Conservation (phyloP, 306 rosid genomes). For the Cicer cuneatum region DNA sequence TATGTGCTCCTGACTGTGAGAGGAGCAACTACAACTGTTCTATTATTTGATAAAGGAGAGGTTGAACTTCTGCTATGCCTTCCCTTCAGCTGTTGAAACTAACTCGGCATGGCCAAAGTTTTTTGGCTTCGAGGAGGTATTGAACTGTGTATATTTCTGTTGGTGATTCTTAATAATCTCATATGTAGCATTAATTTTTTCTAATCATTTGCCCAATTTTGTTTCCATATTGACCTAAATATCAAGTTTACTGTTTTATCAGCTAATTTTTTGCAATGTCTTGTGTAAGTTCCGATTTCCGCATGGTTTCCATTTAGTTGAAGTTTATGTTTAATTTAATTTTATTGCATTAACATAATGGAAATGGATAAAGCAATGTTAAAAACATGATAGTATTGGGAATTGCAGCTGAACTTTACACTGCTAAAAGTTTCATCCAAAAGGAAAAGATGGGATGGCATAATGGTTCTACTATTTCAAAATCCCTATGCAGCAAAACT, state of each 20-base stretch:
- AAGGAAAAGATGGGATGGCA: background rate
- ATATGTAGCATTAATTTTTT: constrained; percentile 27
- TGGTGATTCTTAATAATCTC: constrained; percentile 33
- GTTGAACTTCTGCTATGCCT: constrained; percentile 63
- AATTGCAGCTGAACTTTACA: constrained; percentile 13
- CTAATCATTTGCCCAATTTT: constrained; percentile 25
- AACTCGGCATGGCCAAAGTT: constrained; percentile 76
- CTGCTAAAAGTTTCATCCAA: constrained; percentile 18
- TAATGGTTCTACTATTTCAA: constrained; percentile 27
- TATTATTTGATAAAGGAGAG: constrained; percentile 47
- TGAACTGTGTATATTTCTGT: constrained; percentile 34
- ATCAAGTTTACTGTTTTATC: constrained; percentile 26
- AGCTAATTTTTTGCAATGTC: constrained; percentile 27
- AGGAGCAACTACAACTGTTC: constrained; percentile 41
- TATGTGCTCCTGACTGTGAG: constrained; percentile 36
- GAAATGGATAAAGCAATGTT: constrained; percentile 6
- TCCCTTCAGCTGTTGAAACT: constrained; percentile 92
- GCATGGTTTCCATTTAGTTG: constrained; percentile 33
- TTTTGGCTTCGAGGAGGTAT: constrained; percentile 93
- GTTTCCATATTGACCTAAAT: constrained; percentile 25
- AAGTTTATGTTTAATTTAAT: background rate
- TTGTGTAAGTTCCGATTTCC: constrained; percentile 21
- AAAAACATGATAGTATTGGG: constrained; percentile 13
- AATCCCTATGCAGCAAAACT: constrained; percentile 22
- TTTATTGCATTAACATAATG: constrained; percentile 2